phyloP scores from a whole-genome alignment of 2,329 filamentous ascomycete genomes.

The Aureobasidium namibiae region DNA sequence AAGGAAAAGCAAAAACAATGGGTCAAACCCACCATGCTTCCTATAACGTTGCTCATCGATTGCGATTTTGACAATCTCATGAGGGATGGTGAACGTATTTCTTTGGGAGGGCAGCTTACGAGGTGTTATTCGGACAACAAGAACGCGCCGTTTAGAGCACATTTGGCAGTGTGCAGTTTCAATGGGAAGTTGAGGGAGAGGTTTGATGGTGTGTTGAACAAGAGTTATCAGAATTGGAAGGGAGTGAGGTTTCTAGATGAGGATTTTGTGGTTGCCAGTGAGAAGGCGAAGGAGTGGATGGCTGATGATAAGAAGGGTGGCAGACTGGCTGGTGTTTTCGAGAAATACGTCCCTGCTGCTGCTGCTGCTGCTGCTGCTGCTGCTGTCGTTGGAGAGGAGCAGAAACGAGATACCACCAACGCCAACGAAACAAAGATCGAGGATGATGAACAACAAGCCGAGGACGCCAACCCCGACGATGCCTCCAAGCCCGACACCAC shows the following conservation, averaged over 20 bases:
- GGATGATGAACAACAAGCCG: no score
- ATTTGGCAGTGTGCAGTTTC: conserved; percentile 73
- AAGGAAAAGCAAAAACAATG: conserved; percentile 12
- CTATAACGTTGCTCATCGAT: conserved; percentile 76
- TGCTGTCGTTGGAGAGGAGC: no score
- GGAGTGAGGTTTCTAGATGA: conserved; percentile 64
- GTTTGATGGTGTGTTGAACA: conserved; percentile 66
- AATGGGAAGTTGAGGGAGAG: conserved; percentile 64
- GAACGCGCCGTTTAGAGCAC: conserved; percentile 56
- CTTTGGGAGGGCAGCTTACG: conserved; percentile 74
- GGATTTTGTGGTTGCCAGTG: conserved; percentile 64
- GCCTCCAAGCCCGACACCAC: conserved; percentile 17
- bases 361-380: no score
- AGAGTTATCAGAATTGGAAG: conserved; percentile 71
- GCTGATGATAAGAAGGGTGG: conserved; percentile 44
- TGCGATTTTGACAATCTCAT: conserved; percentile 89
- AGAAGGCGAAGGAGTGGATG: conserved; percentile 62
- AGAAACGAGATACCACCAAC: not conserved
- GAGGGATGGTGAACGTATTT: conserved; percentile 76
- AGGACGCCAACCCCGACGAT: not conserved
- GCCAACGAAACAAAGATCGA: not conserved
- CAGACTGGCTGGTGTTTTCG: conserved; percentile 45
- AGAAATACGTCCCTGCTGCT: conserved; percentile 9
- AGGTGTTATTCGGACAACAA: conserved; percentile 84
- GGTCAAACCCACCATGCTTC: conserved; percentile 49